A percentile compares a stretch with the other conserved stretches of the same genome.
Evolutionary conservation across 495 filamentous ascomycete genomes (phyloP).

Genomic region (Talaromyces liani): DNA sequence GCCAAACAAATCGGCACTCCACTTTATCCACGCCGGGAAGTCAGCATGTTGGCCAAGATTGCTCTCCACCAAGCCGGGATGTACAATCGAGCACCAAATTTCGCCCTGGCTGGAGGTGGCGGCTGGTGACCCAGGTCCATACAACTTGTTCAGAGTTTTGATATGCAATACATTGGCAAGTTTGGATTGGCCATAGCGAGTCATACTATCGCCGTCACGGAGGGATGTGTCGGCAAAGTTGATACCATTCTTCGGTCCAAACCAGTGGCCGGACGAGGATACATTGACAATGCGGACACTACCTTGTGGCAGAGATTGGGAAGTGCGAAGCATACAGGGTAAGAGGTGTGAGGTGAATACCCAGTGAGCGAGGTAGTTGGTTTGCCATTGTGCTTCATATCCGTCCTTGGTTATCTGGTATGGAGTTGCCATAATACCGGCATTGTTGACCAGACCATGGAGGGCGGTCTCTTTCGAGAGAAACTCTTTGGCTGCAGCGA

Average conservation of each 20-base stretch:
- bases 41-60: slow-evolving; percentile 17
- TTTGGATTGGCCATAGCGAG: slow-evolving; percentile 40
- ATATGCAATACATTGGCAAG: slow-evolving; percentile 35
- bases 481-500: slow-evolving; percentile 19
- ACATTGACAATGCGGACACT: slow-evolving; percentile 34
- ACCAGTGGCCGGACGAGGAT: slow-evolving; percentile 25
- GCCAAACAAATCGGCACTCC: neutral
- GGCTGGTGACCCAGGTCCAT: slow-evolving; percentile 26
- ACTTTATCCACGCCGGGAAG: neutral
- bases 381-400: slow-evolving; percentile 28
- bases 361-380: slow-evolving; percentile 38
- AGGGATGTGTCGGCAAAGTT: slow-evolving; percentile 20
- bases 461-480: slow-evolving; percentile 18
- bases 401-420: slow-evolving; percentile 20
- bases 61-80: slow-evolving; percentile 36
- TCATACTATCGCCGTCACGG: slow-evolving; percentile 15
- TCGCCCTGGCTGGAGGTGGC: slow-evolving; percentile 22
- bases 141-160: slow-evolving; percentile 20
- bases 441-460: slow-evolving; percentile 54
- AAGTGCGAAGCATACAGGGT: slow-evolving; percentile 22
- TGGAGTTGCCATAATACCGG: slow-evolving; percentile 49
- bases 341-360: slow-evolving; percentile 33
- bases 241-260: slow-evolving; percentile 25
- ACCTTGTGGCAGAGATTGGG: slow-evolving; percentile 16
- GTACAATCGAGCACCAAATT: slow-evolving; percentile 32